Conservation (phyloP, 75 land plant species). For the Larix kaempferi region DNA sequence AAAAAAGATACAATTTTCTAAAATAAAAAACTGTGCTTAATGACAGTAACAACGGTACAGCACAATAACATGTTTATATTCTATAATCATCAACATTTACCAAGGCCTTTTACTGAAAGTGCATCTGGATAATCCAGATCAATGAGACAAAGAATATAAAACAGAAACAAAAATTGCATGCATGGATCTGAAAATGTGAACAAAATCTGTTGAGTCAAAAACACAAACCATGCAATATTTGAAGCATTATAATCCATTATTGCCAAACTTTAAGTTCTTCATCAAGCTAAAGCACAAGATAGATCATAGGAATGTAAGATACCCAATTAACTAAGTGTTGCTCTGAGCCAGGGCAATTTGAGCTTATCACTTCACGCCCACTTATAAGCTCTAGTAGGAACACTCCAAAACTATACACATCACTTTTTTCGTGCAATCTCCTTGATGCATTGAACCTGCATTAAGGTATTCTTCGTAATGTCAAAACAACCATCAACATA, state of each 20-base stretch:
- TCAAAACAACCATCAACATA: background rate
- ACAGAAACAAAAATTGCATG: background rate
- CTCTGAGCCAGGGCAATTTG: constrained; percentile 11
- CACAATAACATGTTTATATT: too few relatives aligned
- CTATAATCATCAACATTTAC: too few relatives aligned
- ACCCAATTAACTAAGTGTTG: constrained; percentile 48
- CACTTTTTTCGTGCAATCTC: constrained; percentile 52
- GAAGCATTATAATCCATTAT: background rate
- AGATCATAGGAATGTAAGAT: constrained; percentile 6
- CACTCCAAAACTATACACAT: constrained; percentile 71
- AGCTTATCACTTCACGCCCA: constrained; percentile 44
- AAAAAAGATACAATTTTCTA: too few relatives aligned
- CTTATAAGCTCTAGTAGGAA: constrained; percentile 68
- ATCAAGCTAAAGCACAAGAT: background rate
- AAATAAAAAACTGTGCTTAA: too few relatives aligned
- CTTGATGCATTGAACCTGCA: constrained; percentile 20
- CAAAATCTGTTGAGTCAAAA: background rate
- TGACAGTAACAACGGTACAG: too few relatives aligned
- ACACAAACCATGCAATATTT: background rate
- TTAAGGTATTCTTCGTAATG: background rate
- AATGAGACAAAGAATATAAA: background rate
- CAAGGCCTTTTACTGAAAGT: too few relatives aligned
- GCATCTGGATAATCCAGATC: background rate
- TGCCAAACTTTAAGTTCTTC: background rate
- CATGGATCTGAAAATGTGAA: background rate